A percentile compares a stretch with the other conserved stretches of the same genome.
phyloP scores from a whole-genome alignment of 2,329 filamentous ascomycete species.

The Pseudogymnoascus sp. region DNA sequence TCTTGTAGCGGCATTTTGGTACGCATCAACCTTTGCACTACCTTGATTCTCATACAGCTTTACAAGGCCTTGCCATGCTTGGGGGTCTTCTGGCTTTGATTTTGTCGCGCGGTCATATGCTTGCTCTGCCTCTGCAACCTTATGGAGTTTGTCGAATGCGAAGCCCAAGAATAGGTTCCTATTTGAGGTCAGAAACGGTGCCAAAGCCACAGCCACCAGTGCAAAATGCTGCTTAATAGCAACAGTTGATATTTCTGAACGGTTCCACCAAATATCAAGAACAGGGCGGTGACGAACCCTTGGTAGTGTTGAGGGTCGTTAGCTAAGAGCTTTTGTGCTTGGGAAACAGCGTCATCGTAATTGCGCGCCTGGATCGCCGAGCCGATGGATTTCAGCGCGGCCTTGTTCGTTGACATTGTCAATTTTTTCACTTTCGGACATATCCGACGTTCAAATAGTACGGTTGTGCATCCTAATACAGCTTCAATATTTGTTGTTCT shows the following conservation, averaged over 20 bases:
- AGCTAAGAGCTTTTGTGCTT: constrained; percentile 62
- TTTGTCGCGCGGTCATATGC: constrained; percentile 67
- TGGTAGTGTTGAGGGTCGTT: constrained; percentile 75
- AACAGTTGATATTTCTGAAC: neutral
- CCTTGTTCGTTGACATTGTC: constrained; percentile 38
- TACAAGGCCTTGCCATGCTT: constrained; percentile 85
- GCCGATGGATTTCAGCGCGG: constrained; percentile 73
- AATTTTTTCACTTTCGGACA: neutral
- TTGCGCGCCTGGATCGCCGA: constrained; percentile 70
- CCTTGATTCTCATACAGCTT: constrained; percentile 77
- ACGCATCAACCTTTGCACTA: constrained; percentile 60
- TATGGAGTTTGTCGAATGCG: constrained; percentile 68
- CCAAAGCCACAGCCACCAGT: neutral
- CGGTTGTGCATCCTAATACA: neutral
- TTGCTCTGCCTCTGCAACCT: constrained; percentile 64
- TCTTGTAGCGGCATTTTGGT: constrained; percentile 64
- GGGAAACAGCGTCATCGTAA: constrained; percentile 65
- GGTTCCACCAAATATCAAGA: neutral
- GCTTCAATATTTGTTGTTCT: neutral
- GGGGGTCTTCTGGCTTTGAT: constrained; percentile 66
- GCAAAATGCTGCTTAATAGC: neutral
- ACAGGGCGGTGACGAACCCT: constrained; percentile 45
- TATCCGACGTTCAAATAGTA: neutral
- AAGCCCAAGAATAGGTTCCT: constrained; percentile 84
- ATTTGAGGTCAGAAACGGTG: neutral